Evolutionary conservation across 2,329 filamentous ascomycete genomes (phyloP).

Genomic region (Curvularia verruculosa): DNA sequence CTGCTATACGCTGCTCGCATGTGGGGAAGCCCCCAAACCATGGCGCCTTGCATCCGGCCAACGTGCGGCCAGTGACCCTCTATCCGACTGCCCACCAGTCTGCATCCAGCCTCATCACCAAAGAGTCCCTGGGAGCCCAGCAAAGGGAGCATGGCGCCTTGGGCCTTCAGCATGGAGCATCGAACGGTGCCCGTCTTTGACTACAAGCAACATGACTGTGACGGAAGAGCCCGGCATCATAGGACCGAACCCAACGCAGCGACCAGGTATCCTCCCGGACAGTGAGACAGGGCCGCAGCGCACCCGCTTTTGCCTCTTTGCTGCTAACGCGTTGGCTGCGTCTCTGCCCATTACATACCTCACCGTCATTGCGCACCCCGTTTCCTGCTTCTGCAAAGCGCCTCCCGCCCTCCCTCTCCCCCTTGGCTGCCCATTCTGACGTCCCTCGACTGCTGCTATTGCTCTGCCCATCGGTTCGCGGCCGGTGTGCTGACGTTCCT

Average conservation of each 20-base stretch:
- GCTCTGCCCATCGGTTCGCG: slow-evolving; percentile 7
- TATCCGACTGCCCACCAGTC: not conserved
- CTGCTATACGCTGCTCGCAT: slow-evolving; percentile 18
- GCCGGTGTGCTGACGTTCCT: slow-evolving; percentile 16
- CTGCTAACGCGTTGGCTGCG: not conserved
- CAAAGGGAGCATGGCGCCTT: not conserved
- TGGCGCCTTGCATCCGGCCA: not conserved
- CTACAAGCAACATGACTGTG: not conserved
- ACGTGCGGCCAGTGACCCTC: not conserved
- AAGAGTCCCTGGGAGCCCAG: not conserved
- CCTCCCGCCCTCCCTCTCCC: too few species aligned
- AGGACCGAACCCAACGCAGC: slow-evolving; percentile 1
- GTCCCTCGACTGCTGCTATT: not conserved
- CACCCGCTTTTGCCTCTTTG: slow-evolving; percentile 7
- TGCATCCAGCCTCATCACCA: not conserved
- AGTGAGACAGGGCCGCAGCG: slow-evolving; percentile 9
- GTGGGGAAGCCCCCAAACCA: slow-evolving; percentile 25
- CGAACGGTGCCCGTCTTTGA: too few species aligned
- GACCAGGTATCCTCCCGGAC: not conserved
- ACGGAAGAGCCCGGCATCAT: slow-evolving; percentile 4
- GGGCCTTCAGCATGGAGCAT: too few species aligned
- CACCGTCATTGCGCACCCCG: slow-evolving; percentile 21
- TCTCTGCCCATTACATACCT: slow-evolving; percentile 12
- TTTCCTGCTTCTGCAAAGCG: slow-evolving; percentile 6
- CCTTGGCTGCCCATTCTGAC: not conserved